These are phyloP conservation scores for Pythium aquatile DNA, from an alignment of 352 stramenopile species.

Conservation along the genomic window DNA sequence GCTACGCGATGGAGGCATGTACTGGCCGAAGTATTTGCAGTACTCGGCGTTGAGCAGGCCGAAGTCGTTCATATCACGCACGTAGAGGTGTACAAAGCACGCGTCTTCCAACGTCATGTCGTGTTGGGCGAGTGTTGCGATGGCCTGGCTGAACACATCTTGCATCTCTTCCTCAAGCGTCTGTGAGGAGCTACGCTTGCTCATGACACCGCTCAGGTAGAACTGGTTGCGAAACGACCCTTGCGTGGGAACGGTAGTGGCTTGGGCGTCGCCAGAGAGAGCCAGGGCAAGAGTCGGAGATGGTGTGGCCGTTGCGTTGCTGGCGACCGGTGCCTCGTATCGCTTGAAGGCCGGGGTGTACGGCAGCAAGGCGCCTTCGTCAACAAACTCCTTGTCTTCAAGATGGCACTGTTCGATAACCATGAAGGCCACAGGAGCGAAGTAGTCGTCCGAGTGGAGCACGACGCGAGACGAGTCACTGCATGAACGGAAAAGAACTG, in stretches of 20 bases:
- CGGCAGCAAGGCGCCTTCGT: constrained; percentile 13
- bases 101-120: constrained; percentile 86
- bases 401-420: constrained; percentile 89
- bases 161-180: constrained; percentile 64
- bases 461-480: constrained; percentile 92
- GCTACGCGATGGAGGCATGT: constrained; percentile 78
- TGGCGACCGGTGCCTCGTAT: background rate
- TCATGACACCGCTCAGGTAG: constrained; percentile 63
- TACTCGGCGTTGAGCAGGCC: constrained; percentile 93
- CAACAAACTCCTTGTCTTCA: constrained; percentile 73
- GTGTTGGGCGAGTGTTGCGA: constrained; percentile 34
- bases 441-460: constrained; percentile 90
- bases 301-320: background rate
- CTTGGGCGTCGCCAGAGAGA: background rate
- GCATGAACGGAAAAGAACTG: constrained; percentile 6
- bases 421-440: constrained; percentile 92
- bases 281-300: constrained; percentile 8
- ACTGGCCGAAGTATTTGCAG: constrained; percentile 85
- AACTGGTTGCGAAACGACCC: constrained; percentile 66
- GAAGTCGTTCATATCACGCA: constrained; percentile 95
- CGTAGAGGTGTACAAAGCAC: constrained; percentile 96
- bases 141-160: constrained; percentile 48
- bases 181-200: constrained; percentile 31
- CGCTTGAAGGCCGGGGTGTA: constrained; percentile 6
- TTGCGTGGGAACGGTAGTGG: background rate